Percentiles rank a stretch among this genome's conserved stretches.
These are phyloP conservation scores for Trametes villosa DNA, from an alignment of 768 basidiomycete species.

Conservation along the genomic window DNA sequence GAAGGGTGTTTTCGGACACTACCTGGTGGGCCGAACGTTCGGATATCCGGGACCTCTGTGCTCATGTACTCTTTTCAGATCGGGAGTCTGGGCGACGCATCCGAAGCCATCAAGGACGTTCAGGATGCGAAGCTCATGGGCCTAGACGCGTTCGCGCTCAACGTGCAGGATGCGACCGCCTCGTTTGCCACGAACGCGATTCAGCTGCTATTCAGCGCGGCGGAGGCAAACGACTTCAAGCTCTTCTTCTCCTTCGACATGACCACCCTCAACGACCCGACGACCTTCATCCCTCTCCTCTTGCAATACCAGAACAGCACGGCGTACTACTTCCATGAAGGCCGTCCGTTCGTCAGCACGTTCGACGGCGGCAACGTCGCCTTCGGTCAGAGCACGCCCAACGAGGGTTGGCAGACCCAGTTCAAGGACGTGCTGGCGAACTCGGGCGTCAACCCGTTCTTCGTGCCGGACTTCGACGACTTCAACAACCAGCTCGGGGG, in stretches of 20 bases:
- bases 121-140: not conserved
- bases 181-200: not conserved
- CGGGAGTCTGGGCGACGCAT: not conserved
- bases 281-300: slow-evolving; percentile 8
- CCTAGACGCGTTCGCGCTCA: not conserved
- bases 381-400: slow-evolving; percentile 53
- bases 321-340: slow-evolving; percentile 44
- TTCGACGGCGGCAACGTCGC: slow-evolving; percentile 65
- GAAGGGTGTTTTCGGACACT: slow-evolving; percentile 11
- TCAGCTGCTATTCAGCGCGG: not conserved
- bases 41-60: not conserved
- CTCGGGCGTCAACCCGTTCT: slow-evolving; percentile 63
- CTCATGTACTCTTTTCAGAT: not conserved
- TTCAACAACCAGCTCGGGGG: slow-evolving; percentile 28
- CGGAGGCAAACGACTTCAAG: slow-evolving; percentile 30
- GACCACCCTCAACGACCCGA: slow-evolving; percentile 41
- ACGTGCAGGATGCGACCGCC: not conserved
- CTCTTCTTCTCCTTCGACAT: slow-evolving; percentile 82
- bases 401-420: slow-evolving; percentile 50
- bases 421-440: slow-evolving; percentile 34
- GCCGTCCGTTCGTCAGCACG: slow-evolving; percentile 60
- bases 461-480: slow-evolving; percentile 58
- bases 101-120: not conserved
- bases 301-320: slow-evolving; percentile 45
- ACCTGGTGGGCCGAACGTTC: not conserved